Evolutionary conservation across 1,284 basidiomycete genomes (phyloP).

Genomic region (Naganishia sp.): DNA sequence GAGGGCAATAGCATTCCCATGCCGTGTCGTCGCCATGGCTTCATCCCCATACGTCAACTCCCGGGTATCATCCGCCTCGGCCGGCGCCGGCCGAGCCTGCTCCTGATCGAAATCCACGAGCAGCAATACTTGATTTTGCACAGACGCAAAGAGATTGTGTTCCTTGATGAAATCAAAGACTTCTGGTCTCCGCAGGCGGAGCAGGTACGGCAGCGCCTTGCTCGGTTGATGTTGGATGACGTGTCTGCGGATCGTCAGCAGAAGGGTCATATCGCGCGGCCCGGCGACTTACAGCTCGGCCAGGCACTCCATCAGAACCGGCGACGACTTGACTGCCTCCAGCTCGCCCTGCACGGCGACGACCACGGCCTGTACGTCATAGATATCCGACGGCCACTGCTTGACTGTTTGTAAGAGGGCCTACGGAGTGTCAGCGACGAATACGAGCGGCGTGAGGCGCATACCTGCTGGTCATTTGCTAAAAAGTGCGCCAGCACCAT

Average conservation of each 20-base stretch:
- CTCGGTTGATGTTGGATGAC: constrained; percentile 85
- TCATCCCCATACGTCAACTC: constrained; percentile 31
- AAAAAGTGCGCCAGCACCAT: constrained; percentile 91
- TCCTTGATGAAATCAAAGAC: constrained; percentile 95
- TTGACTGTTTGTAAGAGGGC: constrained; percentile 74
- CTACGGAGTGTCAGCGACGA: constrained; percentile 51
- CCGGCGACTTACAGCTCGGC: constrained; percentile 72
- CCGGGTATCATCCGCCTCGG: too few species aligned
- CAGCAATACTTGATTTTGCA: constrained; percentile 87
- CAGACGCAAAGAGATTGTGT: constrained; percentile 90
- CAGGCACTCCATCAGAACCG: constrained; percentile 83
- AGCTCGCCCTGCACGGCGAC: constrained; percentile 82
- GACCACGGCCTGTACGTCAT: constrained; percentile 82
- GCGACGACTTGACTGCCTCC: constrained; percentile 63
- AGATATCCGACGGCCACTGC: constrained; percentile 88
- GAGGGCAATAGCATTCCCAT: constrained; percentile 73
- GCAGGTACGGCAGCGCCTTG: constrained; percentile 86
- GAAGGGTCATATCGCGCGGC: background rate
- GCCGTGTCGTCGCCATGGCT: constrained; percentile 41
- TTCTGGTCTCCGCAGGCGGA: constrained; percentile 79
- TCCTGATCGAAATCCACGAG: constrained; percentile 95
- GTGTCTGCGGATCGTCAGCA: constrained; percentile 60
- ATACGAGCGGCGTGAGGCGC: constrained; percentile 34
- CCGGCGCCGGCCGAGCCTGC: constrained; percentile 50
- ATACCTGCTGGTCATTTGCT: constrained; percentile 70